Evolutionary conservation across 2,329 filamentous ascomycete genomes (phyloP), one percentile per base, ranked within the genome.

Genomic region (Ceratocystis colombiana): DNA sequence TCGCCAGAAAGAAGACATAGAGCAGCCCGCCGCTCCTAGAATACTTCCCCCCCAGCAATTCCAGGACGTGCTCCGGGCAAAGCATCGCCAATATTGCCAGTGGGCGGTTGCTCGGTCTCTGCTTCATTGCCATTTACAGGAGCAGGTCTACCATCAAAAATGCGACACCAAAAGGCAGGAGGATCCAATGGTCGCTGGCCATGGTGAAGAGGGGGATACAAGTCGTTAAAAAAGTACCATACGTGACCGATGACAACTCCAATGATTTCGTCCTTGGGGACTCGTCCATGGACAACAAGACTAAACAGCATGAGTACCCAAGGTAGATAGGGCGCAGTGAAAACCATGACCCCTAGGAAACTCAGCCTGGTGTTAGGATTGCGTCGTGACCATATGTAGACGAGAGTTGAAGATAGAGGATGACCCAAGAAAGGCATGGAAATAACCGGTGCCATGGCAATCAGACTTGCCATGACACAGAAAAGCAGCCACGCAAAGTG

Each of bases 171-270:
- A 87, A 90, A 96, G 68, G 79, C 78, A 0, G 94, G 94, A 46
- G 94, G 93, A 71, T 96, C 93, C 61, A 99, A 80, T 0, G 94
- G 94, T 66, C 89, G 83, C 64, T 88, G 87, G 20, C 90, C 90
- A 69, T 88, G 86, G 76, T 96, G 89, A 55, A 96, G 82, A 2
- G 91, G 89, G 2, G 94, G 94, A 75, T 96, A 99, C 17, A 99
- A 92, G 74, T 99, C 94, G 68, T 87, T 89, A 76, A 97, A 96
- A 78, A 96, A 99, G 76, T 97, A 99, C 88, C 92, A 97, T 50
- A 97, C 82, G 76, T 99, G 94, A 8, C 94, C 94, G 48, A 97
- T 92, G 8, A 94, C 85, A 17, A 96, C 90, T 3, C 94, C 94
- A 78, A 95, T 90, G 69, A 99, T 88, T 79, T 99, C 94, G 74